These are phyloP conservation scores for Calophaca sinica DNA, from an alignment of 306 rosid species.

Conservation along the genomic window DNA sequence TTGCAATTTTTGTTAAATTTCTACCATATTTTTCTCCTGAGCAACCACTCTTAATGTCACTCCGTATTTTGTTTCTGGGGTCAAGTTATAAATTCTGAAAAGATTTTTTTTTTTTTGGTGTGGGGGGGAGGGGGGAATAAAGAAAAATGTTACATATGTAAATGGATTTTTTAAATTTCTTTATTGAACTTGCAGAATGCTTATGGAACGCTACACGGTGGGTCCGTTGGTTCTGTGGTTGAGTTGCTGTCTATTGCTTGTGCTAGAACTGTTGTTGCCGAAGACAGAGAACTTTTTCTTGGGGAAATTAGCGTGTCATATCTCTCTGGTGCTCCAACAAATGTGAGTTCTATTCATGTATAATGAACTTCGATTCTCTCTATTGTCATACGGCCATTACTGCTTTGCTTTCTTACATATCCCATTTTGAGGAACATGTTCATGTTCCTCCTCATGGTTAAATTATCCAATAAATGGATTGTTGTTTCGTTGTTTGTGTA, in stretches of 20 bases:
- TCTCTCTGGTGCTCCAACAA: slow-evolving; percentile 45
- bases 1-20: slow-evolving; percentile 1
- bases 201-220: slow-evolving; percentile 48
- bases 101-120: too few species aligned
- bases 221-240: slow-evolving; percentile 43
- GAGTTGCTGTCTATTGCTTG: slow-evolving; percentile 46
- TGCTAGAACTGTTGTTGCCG: slow-evolving; percentile 52
- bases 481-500: slow-evolving; percentile 14
- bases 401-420: neutral
- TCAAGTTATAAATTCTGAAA: too few species aligned
- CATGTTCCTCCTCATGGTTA: too few species aligned
- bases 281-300: slow-evolving; percentile 52
- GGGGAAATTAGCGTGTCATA: slow-evolving; percentile 53
- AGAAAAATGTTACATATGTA: too few species aligned
- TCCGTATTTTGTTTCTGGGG: too few species aligned
- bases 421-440: too few species aligned
- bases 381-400: neutral
- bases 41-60: too few species aligned
- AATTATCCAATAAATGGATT: too few species aligned
- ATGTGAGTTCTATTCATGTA: slow-evolving; percentile 43
- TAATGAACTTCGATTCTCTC: slow-evolving; percentile 26
- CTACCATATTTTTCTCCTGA: neutral
- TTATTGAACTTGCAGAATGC: slow-evolving; percentile 42
- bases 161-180: slow-evolving; percentile 4
- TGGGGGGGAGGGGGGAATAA: too few species aligned